Conservation (phyloP, 306 rosid genomes). For the Senna siamea region DNA sequence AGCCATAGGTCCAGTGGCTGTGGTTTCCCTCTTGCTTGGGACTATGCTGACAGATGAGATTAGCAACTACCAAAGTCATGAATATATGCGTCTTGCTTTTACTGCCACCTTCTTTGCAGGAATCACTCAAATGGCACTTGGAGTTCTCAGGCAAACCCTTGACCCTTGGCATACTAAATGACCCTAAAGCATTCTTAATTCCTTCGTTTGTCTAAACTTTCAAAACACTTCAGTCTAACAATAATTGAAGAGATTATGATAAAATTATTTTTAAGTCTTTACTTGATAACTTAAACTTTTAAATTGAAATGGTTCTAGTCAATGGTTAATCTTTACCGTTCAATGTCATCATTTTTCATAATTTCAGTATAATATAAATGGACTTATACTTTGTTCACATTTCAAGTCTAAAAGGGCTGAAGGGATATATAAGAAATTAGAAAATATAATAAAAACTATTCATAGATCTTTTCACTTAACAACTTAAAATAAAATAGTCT, state of each 20-base stretch:
- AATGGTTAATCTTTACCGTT: too few species aligned
- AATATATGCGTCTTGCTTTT: conserved; percentile 62
- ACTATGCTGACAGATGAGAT: conserved; percentile 50
- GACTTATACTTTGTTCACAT: too few species aligned
- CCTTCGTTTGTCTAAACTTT: neutral
- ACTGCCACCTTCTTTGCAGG: conserved; percentile 92
- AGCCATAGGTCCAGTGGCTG: conserved; percentile 88
- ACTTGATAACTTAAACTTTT: too few species aligned
- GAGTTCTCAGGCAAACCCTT: conserved; percentile 56
- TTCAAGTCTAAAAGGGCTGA: too few species aligned
- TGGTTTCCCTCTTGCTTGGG: conserved; percentile 82
- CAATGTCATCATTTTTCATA: too few species aligned
- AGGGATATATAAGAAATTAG: too few species aligned
- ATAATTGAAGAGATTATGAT: too few species aligned
- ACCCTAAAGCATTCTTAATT: neutral
- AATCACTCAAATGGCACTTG: conserved; percentile 65
- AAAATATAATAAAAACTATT: too few species aligned
- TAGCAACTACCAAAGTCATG: conserved; percentile 13
- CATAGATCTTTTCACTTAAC: too few species aligned
- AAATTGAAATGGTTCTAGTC: neutral
- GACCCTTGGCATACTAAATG: neutral
- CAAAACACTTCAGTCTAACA: neutral
- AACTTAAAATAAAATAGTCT: too few species aligned
- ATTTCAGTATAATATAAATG: too few species aligned
- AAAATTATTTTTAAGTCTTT: too few species aligned